Evolutionary conservation across 2,329 filamentous ascomycete genomes (phyloP).

Genomic region (Diaporthe vaccinii): DNA sequence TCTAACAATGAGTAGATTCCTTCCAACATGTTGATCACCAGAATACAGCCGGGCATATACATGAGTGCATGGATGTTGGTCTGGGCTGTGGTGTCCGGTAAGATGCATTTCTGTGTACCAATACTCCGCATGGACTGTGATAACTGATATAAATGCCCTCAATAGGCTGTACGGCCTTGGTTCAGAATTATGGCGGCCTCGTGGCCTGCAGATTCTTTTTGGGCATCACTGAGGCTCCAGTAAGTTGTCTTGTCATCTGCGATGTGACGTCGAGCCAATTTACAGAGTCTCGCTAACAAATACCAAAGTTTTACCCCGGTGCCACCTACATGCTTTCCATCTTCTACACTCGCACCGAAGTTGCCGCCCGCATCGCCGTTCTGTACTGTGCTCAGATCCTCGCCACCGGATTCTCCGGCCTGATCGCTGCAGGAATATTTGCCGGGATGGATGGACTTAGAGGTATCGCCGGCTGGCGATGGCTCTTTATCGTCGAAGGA

Average conservation of each 20-base stretch:
- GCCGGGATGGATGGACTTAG: constrained; percentile 61
- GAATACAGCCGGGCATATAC: constrained; percentile 49
- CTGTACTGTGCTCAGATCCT: constrained; percentile 73
- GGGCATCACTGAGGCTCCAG: constrained; percentile 56
- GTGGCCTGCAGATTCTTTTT: constrained; percentile 58
- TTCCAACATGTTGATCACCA: constrained; percentile 60
- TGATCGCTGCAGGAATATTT: constrained; percentile 75
- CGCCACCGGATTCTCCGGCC: constrained; percentile 76
- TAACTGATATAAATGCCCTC: not conserved
- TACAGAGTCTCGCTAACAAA: not conserved
- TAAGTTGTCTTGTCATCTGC: not conserved
- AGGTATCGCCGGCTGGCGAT: constrained; percentile 57
- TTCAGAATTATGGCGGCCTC: constrained; percentile 57
- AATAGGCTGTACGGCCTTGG: constrained; percentile 53
- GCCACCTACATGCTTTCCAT: constrained; percentile 66
- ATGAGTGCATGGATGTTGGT: constrained; percentile 53
- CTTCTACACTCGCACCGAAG: constrained; percentile 77
- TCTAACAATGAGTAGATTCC: constrained; percentile 49
- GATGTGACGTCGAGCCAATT: constrained; percentile 39
- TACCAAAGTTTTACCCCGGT: constrained; percentile 48
- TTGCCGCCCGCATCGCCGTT: constrained; percentile 73
- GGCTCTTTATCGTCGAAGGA: constrained; percentile 49
- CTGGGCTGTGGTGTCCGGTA: constrained; percentile 51
- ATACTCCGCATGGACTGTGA: not conserved
- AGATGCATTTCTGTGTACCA: not conserved